phyloP scores from a whole-genome alignment of 331 rosid genomes.

The Saraca asoca region DNA sequence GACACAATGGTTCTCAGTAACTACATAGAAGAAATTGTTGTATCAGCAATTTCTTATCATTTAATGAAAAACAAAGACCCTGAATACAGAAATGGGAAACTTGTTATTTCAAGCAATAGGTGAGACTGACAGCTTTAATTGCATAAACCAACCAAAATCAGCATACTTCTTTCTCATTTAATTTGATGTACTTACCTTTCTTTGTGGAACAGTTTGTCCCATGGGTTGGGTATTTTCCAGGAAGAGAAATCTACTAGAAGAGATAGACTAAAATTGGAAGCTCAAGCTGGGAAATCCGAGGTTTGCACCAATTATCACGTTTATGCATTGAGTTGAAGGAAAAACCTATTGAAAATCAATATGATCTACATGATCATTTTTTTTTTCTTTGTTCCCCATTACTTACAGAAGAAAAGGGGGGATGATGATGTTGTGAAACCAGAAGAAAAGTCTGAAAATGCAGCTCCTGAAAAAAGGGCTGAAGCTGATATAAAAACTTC shows the following conservation, averaged over 20 bases:
- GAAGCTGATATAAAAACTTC: constrained; percentile 49
- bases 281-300: constrained; percentile 58
- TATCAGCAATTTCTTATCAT: constrained; percentile 89
- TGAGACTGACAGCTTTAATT: constrained; percentile 28
- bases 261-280: constrained; percentile 61
- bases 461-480: constrained; percentile 48
- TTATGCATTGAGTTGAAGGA: constrained; percentile 26
- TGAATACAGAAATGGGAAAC: constrained; percentile 93
- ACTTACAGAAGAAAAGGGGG: constrained; percentile 41
- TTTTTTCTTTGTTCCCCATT: no score
- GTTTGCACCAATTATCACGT: constrained; percentile 43
- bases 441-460: constrained; percentile 51
- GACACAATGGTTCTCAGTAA: constrained; percentile 83
- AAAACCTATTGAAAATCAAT: constrained; percentile 2
- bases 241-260: constrained; percentile 59
- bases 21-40: constrained; percentile 92
- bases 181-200: no score
- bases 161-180: no score
- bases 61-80: constrained; percentile 86
- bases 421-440: constrained; percentile 43
- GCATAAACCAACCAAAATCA: background rate
- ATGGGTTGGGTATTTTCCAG: constrained; percentile 75
- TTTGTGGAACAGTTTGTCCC: constrained; percentile 74
- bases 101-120: constrained; percentile 77
- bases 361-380: no score